Evolutionary conservation across 2,329 filamentous ascomycete genomes (phyloP), one percentile per base, ranked within the genome.

Genomic region (Sporothrix sp.): DNA sequence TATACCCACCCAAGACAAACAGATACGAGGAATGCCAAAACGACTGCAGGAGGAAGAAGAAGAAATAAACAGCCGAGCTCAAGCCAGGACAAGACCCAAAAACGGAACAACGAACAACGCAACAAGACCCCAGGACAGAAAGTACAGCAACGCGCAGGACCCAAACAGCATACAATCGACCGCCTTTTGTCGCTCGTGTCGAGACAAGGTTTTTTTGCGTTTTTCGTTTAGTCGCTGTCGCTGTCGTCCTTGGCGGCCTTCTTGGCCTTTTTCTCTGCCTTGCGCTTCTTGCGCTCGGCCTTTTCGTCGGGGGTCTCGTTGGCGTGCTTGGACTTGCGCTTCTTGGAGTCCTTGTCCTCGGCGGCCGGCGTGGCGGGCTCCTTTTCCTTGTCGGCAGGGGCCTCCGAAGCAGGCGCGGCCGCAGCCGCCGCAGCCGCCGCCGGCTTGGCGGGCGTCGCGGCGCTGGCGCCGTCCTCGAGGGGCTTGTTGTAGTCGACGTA

Each of bases 401-500:
- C 6, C 18, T 40, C 27, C n/a, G n/a, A n/a, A n/a, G 2, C 37
- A 2, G 57, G 50, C 25, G 62, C 57, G 56, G 67, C 67, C 40
- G 64, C 62, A 48, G 66, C 62, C 23, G 67, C 66, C 18, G 73
- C 68, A 11, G 68, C 62, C 51, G 75, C 68, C 52, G 69, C 63
- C 18, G n/a, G n/a, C n/a, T n/a, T n/a, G n/a, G n/a, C n/a, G n/a
- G n/a, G n/a, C n/a, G n/a, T n/a, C n/a, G 70, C 63, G 32, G 73
- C 69, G 54, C 69, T 63, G 16, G 70, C 63, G 30, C 66, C 59
- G 33, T 62, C 68, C 43, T 68, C 70, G 48, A 71, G 67, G 14
- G 76, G 72, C 36, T 78, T 76, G 62, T 78, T 82, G 73, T 82
- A 95, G 73, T 97, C 93, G 71, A 89, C 91, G 78, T 98, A 98